A percentile compares a stretch with the other conserved stretches of the same genome.
Evolutionary conservation across 495 filamentous ascomycete species (phyloP).

Genomic region (Neurospora pannonica): DNA sequence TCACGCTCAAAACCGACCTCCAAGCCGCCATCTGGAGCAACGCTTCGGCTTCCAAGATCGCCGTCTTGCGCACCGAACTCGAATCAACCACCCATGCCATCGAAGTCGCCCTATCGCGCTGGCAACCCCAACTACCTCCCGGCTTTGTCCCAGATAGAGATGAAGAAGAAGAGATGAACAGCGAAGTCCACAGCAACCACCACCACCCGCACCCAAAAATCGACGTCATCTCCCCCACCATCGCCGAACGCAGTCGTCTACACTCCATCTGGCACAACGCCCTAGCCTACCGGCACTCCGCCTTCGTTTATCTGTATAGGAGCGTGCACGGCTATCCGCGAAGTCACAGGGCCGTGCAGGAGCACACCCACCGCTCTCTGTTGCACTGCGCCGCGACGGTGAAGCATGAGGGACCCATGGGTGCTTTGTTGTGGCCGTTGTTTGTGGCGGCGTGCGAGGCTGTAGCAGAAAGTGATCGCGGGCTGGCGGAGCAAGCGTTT

Average conservation of each 20-base stretch:
- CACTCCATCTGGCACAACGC: constrained; percentile 50
- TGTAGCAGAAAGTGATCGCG: constrained; percentile 26
- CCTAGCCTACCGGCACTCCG: constrained; percentile 51
- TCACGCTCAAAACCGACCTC: constrained; percentile 41
- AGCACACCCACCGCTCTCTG: constrained; percentile 39
- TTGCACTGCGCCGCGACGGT: constrained; percentile 45
- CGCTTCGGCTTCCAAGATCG: constrained; percentile 34
- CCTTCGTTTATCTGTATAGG: constrained; percentile 52
- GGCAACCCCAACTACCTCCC: constrained; percentile 39
- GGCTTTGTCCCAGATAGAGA: constrained; percentile 10
- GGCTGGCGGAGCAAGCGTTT: constrained; percentile 39
- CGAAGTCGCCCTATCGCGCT: constrained; percentile 45
- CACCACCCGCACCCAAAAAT: not conserved
- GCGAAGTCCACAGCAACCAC: not conserved
- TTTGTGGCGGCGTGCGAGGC: constrained; percentile 53
- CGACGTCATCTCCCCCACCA: constrained; percentile 2
- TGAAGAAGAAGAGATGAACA: not conserved
- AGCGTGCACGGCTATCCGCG: constrained; percentile 39
- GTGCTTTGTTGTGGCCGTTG: constrained; percentile 51
- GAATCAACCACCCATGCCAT: constrained; percentile 45
- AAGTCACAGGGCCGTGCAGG: constrained; percentile 38
- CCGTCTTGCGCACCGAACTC: constrained; percentile 45
- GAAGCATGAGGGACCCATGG: constrained; percentile 44
- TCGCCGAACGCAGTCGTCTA: constrained; percentile 21
- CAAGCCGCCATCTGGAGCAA: constrained; percentile 31